Percentiles rank a stretch among this genome's conserved stretches.
Conservation (phyloP, 2,329 filamentous ascomycete species). For the Acrodontium crateriforme region DNA sequence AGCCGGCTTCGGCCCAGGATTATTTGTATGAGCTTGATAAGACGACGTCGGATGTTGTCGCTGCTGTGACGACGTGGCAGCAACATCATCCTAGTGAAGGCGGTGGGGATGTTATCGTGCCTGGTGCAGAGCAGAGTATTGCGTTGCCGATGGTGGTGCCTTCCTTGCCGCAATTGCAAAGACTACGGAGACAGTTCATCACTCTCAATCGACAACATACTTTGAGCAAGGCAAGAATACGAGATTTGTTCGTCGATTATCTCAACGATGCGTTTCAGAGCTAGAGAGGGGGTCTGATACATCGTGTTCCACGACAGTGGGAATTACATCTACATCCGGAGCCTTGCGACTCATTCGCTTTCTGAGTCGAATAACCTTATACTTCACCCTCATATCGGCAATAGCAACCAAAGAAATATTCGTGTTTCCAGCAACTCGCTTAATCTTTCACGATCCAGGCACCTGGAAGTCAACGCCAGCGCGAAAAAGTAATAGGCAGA, state of each 20-base stretch:
- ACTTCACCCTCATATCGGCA: no score
- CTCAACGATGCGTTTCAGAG: constrained; percentile 26
- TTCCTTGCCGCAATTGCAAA: constrained; percentile 57
- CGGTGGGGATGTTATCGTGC: constrained; percentile 43
- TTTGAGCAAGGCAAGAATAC: constrained; percentile 25
- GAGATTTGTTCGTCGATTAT: constrained; percentile 28
- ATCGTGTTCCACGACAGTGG: no score
- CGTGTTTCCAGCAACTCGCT: no score
- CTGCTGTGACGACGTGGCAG: constrained; percentile 54
- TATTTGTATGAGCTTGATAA: constrained; percentile 71
- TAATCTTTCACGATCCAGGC: no score
- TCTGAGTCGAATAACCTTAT: no score
- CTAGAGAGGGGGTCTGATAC: no score
- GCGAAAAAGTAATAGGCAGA: no score
- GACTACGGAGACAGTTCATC: constrained; percentile 64
- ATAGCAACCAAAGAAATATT: no score
- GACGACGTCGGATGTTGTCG: constrained; percentile 63
- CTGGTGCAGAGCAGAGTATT: constrained; percentile 40
- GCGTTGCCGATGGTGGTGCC: constrained; percentile 56
- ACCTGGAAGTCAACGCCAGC: no score
- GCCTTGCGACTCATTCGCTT: no score
- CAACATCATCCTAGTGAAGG: constrained; percentile 49
- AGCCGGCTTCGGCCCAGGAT: constrained; percentile 48
- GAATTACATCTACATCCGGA: no score
- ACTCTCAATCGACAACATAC: constrained; percentile 55